Percentiles rank a stretch among this genome's conserved stretches.
Evolutionary conservation across 352 stramenopile genomes (phyloP).

Genomic region (Poterioochromonas sp.): DNA sequence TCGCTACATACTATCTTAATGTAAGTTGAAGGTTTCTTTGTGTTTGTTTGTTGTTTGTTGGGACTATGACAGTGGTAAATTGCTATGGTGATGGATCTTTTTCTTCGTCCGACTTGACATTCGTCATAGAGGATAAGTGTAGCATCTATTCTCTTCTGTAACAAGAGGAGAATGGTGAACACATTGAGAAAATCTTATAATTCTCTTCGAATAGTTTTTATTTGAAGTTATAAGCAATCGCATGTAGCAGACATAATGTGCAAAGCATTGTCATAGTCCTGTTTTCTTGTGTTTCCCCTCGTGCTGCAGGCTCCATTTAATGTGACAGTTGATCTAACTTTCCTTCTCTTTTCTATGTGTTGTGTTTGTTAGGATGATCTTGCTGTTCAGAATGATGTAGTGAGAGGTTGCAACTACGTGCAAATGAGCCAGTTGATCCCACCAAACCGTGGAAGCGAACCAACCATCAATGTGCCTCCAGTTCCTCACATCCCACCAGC

Average conservation of each 20-base stretch:
- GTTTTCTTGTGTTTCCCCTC: neutral
- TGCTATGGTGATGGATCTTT: neutral
- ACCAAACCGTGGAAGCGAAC: neutral
- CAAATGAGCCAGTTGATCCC: neutral
- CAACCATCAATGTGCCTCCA: too few species aligned
- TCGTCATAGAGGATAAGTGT: neutral
- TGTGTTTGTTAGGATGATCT: neutral
- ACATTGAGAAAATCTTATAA: neutral
- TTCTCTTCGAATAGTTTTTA: neutral
- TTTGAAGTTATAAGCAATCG: neutral
- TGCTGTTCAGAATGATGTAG: neutral
- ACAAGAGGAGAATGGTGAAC: too few species aligned
- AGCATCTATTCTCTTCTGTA: neutral
- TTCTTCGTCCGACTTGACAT: too few species aligned
- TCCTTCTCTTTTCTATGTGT: neutral
- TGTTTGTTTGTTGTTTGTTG: neutral
- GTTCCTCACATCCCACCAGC: too few species aligned
- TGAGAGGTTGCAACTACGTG: neutral
- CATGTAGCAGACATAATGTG: neutral
- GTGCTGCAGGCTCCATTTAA: neutral
- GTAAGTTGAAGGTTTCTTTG: neutral
- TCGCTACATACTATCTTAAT: constrained; percentile 1
- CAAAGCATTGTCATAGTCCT: neutral
- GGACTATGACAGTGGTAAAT: neutral
- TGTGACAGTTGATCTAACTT: neutral